These are phyloP conservation scores for Thraustochytrium striatum DNA, from an alignment of 352 stramenopile genomes.

Conservation along the genomic window DNA sequence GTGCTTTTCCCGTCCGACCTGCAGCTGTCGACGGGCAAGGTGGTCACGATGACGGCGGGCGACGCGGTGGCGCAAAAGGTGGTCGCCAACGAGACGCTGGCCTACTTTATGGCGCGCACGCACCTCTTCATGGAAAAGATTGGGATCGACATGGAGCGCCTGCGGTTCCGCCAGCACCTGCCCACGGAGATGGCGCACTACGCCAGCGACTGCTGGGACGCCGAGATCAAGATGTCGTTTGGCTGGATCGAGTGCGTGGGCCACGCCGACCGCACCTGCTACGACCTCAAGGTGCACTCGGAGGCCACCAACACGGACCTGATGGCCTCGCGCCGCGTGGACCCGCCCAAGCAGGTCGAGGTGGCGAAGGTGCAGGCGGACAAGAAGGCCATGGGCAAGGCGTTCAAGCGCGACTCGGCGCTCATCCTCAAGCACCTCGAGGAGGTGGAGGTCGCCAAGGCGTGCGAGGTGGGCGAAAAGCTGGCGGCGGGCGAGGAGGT, in stretches of 20 bases:
- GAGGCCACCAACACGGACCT: constrained; percentile 81
- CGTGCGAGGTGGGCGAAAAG: constrained; percentile 78
- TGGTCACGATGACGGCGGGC: constrained; percentile 71
- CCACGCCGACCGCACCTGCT: constrained; percentile 96
- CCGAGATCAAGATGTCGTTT: constrained; percentile 95
- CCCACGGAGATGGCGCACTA: constrained; percentile 99
- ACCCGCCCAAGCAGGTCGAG: constrained; percentile 71
- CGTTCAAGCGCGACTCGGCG: constrained; percentile 86
- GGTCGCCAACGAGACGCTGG: constrained; percentile 97
- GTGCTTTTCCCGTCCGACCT: constrained; percentile 87
- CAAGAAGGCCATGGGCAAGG: constrained; percentile 90
- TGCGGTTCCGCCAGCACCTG: constrained; percentile 98
- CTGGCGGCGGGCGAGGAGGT: constrained; percentile 80
- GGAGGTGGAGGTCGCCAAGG: constrained; percentile 48
- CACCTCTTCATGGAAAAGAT: constrained; percentile 84
- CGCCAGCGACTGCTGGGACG: constrained; percentile 97
- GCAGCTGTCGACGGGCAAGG: constrained; percentile 94
- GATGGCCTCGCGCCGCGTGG: constrained; percentile 67
- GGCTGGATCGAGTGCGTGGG: constrained; percentile 98
- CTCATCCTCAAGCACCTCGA: constrained; percentile 37
- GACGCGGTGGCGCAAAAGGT: constrained; percentile 85
- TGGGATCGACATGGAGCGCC: constrained; percentile 65
- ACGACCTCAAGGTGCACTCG: constrained; percentile 85
- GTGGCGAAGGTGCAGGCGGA: constrained; percentile 90
- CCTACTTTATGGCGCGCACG: constrained; percentile 97